phyloP scores from a whole-genome alignment of 2,329 filamentous ascomycete species.

The Calonectria leucothoes region DNA sequence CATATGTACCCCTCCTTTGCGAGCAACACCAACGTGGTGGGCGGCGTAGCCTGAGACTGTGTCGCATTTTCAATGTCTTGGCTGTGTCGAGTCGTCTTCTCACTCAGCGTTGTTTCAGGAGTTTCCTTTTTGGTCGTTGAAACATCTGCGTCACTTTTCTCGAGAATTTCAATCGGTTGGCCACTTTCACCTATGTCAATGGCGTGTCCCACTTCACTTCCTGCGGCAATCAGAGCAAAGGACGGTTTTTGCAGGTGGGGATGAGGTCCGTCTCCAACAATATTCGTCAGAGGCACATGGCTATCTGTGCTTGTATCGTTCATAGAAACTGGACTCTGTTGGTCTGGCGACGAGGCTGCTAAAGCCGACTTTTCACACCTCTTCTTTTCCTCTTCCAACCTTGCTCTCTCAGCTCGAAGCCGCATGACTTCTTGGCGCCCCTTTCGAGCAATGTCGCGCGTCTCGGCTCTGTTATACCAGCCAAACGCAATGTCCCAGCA shows the following conservation, averaged over 20 bases:
- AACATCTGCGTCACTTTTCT: background rate
- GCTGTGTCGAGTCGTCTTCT: background rate
- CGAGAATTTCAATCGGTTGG: background rate
- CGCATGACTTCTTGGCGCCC: constrained; percentile 54
- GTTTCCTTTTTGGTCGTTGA: background rate
- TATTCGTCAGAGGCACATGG: background rate
- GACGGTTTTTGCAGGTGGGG: background rate
- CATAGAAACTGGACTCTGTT: background rate
- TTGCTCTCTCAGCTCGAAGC: constrained; percentile 28
- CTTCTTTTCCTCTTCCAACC: background rate
- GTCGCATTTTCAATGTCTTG: background rate
- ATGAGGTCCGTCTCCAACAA: background rate
- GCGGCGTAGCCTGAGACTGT: constrained; percentile 29
- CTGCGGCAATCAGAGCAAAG: background rate
- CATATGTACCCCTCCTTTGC: constrained; percentile 61
- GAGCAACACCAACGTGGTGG: constrained; percentile 65
- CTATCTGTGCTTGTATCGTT: background rate
- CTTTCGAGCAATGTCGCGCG: constrained; percentile 69
- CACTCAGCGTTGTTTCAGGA: background rate
- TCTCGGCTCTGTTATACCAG: constrained; percentile 72
- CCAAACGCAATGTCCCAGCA: constrained; percentile 74
- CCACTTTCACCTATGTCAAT: background rate
- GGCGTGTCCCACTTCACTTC: background rate
- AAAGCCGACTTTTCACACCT: background rate
- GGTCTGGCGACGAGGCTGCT: background rate